Evolutionary conservation across 2,329 filamentous ascomycete species (phyloP), one percentile per base, ranked within the genome.

Genomic region (Aspergillus alliaceus): DNA sequence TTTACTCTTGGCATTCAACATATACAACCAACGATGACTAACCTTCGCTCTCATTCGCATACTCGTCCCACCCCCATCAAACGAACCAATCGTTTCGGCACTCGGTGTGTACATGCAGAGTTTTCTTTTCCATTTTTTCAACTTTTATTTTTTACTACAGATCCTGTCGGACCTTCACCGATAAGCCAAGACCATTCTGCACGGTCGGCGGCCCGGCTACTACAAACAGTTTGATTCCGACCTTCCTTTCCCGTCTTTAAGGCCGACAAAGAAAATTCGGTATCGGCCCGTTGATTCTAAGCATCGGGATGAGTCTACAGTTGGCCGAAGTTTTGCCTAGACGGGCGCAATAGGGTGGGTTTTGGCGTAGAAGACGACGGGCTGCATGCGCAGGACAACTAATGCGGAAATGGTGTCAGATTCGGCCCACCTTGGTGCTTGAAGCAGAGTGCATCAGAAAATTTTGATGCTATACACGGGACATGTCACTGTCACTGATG

Each of bases 311-410:
- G 35, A 20, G 25, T 20, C 20, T 32, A 27, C 18, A 32, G 27
- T 18, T 31, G 44, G 31, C 51, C 51, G 40, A 53, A 35, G 40
- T 46, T 53, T 48, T 46, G 14, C 51, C 40, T 35, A 44, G 31
- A 40, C 51, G 20, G 31, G 37, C 24, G 40, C 40, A 53, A 14
- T 25, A 25, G 35, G 31, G 44, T 48, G 44, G 27, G 44, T 22
- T 32, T 12, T 31, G 8, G 42, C 25, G 25, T 47, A 47, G n/a
- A 47, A 27, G 25, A 31, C 7, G 42, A 20, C 4, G n/a, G 25
- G 12, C 25, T 31, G 44, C 44, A 48, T 48, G 44, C 29, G 25
- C 44, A 14, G 18, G 8, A 32, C 9, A 22, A 32, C 44, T 6
- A 27, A 48, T 48, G 8, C 1, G 44, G 44, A 32, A n/a, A 48